These are phyloP conservation scores for Pyrus betulifolia DNA, from an alignment of 306 rosid species.

Conservation along the genomic window DNA sequence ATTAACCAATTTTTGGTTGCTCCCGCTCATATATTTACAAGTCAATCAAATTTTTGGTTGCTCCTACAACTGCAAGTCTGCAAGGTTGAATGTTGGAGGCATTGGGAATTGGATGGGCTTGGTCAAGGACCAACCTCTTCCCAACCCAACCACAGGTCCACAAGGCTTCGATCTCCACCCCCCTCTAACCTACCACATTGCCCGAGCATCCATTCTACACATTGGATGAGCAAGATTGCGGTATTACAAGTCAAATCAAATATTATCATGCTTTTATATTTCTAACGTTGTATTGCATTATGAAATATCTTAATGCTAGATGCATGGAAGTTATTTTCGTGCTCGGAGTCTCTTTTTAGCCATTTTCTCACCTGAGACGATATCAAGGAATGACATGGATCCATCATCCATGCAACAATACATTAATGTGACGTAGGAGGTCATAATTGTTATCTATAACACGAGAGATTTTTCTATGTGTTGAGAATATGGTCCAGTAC, in stretches of 20 bases:
- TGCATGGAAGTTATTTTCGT: neutral
- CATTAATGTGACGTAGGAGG: no score
- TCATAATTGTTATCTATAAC: no score
- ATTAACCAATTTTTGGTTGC: neutral
- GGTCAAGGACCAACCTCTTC: neutral
- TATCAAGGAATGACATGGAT: neutral
- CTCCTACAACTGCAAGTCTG: no score
- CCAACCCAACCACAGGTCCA: neutral
- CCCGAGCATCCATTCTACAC: no score
- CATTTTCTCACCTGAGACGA: neutral
- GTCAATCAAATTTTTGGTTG: neutral
- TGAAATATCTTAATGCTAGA: no score
- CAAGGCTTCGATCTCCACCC: neutral
- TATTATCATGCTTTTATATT: no score
- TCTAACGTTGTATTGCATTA: no score
- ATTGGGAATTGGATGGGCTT: neutral
- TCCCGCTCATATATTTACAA: neutral
- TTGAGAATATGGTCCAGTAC: no score
- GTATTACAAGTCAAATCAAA: no score
- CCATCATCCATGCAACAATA: neutral
- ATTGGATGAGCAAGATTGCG: neutral
- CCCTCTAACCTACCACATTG: neutral
- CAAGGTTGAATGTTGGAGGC: neutral
- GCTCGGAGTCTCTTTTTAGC: neutral
- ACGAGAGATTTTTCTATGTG: no score